Base-by-base conservation (phyloP, 805 yeast genomes). In the Saccharomycopsis synnaedendra region DNA sequence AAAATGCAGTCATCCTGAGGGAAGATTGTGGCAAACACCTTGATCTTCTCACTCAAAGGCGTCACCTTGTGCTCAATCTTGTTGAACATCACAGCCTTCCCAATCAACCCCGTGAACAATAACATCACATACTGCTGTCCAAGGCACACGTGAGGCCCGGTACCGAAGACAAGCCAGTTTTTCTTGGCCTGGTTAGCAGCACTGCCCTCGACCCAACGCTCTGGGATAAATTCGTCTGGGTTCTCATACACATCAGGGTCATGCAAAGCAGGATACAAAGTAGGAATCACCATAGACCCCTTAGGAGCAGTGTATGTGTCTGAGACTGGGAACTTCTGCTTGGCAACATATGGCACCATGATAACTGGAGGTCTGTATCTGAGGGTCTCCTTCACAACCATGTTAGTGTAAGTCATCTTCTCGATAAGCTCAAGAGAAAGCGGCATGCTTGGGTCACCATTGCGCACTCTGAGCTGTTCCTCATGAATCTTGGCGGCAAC, bases 11-110 rank as follows among this genome's bases (percentile, higher is more conserved):
- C 96, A 67, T 93, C 98, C 64, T 86, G 80, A 31, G 98, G 98
- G 84, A 93, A 93, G 62, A 93, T 88, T 19, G 98, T 93, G 31
- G 98, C 98, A 64, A 93, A 93, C 38, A 93, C 97, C 62, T 87
- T 85, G 60, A 93, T 88, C 60, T 87, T 81, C 69, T 93, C 98
- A 57, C 90, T 80, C 56, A 82, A 70, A 39, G 81, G 83, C 29
- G 98, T 93, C 42, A 82, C 78, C 55, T 79, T 74, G 64, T 93
- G 98, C 50, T 75, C 67, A 69, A 93, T 78, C 64, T 93, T 89
- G 46, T 88, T 74, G 57, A 75, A 68, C 76, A 93, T 65, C 29
- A 86, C 77, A 48, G 88, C 88, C 67, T 93, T 93, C 62, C 98
- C 98, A 60, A 93, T 76, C 72, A 90, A 72, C 34, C 85, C 87